Base-by-base conservation (phyloP, 768 basidiomycete species). In the Boletus insuetus region DNA sequence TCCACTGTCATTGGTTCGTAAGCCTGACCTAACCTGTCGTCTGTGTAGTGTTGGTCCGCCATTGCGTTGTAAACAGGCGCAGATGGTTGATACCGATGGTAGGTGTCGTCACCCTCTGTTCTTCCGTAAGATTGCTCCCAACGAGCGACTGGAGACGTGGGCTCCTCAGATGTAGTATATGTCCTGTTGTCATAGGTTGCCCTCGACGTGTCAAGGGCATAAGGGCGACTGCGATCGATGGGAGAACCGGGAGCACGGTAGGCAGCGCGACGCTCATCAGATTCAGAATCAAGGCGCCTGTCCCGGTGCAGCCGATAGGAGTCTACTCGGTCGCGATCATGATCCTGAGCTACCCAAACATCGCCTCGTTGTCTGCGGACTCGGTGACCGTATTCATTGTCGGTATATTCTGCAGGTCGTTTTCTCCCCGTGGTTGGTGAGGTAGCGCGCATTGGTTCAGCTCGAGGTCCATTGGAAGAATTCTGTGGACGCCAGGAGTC, bases 351-450 rank as follows among this genome's bases (percentile, higher is more conserved):
- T 6, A 32, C 26, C 69, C 66, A 62, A 29, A 12, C 29, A 57
- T 68, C 59, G 31, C 26, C 54, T 35, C 70, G 66, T 14, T 53
- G 62, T 47, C 60, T 70, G 20, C 70, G 68, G 1, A 43, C 56
- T 49, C 66, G 59, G 41, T 47, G 58, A 39, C 40, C 44, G 31
- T 61, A 32, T 10, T 71, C 65, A 49, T 55, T 57, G n/a, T 70
- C 59, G 32, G 31, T 41, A 13, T 45, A 51, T 35, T 72, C 69
- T 6, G 37, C 44, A 32, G 60, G 51, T 37, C 70, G 58, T 44
- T 70, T 70, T 39, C 40, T 66, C 34, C 60, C 59, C 3, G 32
- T 22, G 11, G 22, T 50, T 4, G 66, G 64, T 3, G 64, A 58
- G 31, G 49, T 34, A 29, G 56, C 52, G 3, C 64, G 57, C 44